Percentiles rank a stretch among this genome's conserved stretches.
phyloP scores from a whole-genome alignment of 1,284 basidiomycete species.

The Marasmius oreades region DNA sequence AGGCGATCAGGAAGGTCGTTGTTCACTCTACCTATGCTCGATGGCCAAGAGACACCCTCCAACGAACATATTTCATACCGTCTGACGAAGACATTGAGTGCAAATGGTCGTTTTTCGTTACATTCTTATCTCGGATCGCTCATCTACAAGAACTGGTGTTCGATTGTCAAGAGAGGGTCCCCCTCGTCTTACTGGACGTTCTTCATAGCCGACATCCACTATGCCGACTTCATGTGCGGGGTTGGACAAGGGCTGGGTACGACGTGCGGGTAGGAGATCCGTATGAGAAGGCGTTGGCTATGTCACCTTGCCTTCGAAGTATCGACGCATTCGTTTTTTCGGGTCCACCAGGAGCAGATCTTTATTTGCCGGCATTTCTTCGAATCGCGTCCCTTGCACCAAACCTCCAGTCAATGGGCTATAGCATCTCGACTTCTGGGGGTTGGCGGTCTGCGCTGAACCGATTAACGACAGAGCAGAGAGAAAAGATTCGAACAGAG shows the following conservation, averaged over 20 bases:
- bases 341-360: neutral
- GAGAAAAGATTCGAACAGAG: neutral
- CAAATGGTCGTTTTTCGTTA: neutral
- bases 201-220: neutral
- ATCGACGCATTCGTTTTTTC: neutral
- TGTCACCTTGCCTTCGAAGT: neutral
- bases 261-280: neutral
- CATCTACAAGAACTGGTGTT: neutral
- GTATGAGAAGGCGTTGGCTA: neutral
- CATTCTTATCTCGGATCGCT: neutral
- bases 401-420: neutral
- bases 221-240: neutral
- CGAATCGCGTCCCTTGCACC: neutral
- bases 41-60: neutral
- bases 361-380: neutral
- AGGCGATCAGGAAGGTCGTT: neutral
- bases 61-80: neutral
- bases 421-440: neutral
- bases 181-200: neutral
- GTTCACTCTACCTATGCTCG: neutral
- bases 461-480: neutral
- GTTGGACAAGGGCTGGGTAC: neutral
- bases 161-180: neutral
- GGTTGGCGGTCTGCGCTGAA: neutral
- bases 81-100: neutral